phyloP scores from a whole-genome alignment of 2,329 filamentous ascomycete genomes.

The Metarhizium sp. region DNA sequence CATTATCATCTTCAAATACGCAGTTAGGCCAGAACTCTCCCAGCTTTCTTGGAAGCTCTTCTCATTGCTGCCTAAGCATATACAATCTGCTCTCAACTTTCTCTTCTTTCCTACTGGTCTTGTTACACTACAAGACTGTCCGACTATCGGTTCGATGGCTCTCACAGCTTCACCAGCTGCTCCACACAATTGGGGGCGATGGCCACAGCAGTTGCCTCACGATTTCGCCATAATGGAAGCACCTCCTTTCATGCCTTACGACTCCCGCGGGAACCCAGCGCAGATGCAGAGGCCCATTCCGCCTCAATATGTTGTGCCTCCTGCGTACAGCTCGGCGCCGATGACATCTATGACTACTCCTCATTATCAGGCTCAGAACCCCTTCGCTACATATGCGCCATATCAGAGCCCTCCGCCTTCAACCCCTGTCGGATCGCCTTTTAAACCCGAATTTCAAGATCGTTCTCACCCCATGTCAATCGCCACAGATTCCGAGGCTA shows the following conservation, averaged over 20 bases:
- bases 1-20: not conserved
- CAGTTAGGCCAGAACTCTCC: not conserved
- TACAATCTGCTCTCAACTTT: not conserved
- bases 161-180: slow-evolving; percentile 36
- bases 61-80: not conserved
- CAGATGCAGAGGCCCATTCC: slow-evolving; percentile 35
- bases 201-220: slow-evolving; percentile 38
- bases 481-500: slow-evolving; percentile 13
- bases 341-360: slow-evolving; percentile 32
- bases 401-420: slow-evolving; percentile 29
- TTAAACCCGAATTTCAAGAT: slow-evolving; percentile 23
- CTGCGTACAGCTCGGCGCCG: slow-evolving; percentile 33
- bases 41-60: not conserved
- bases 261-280: slow-evolving; percentile 29
- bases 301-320: slow-evolving; percentile 36
- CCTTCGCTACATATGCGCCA: slow-evolving; percentile 31
- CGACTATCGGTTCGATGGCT: slow-evolving; percentile 28
- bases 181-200: slow-evolving; percentile 44
- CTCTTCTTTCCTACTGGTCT: not conserved
- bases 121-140: slow-evolving; percentile 13
- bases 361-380: slow-evolving; percentile 31
- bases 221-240: slow-evolving; percentile 41
- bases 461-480: slow-evolving; percentile 14
- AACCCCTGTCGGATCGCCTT: slow-evolving; percentile 23
- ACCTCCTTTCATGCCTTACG: slow-evolving; percentile 38